phyloP scores from a whole-genome alignment of 2,329 filamentous ascomycete genomes.

The Beauveria sp. region DNA sequence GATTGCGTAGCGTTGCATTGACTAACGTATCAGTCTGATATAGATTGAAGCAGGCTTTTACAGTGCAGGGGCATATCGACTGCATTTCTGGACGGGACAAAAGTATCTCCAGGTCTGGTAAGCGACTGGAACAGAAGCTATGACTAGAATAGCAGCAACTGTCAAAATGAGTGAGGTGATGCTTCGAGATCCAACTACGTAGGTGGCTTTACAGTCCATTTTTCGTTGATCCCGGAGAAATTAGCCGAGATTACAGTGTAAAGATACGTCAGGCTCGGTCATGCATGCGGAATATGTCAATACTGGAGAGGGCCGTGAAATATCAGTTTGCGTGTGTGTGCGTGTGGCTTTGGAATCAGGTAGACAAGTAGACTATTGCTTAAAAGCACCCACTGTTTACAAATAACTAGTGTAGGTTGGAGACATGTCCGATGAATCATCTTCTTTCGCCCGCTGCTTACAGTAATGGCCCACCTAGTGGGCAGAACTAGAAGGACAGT shows the following conservation, averaged over 20 bases:
- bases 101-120: no score
- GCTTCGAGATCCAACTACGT: no score
- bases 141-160: no score
- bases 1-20: not conserved
- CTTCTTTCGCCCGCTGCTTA: not conserved
- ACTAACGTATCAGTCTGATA: not conserved
- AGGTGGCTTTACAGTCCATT: no score
- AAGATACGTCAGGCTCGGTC: not conserved
- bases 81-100: not conserved
- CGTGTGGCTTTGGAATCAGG: conserved; percentile 2
- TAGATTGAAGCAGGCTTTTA: not conserved
- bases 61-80: not conserved
- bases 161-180: no score
- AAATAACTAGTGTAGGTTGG: not conserved
- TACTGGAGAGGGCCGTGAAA: not conserved
- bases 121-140: no score
- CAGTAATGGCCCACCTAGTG: not conserved
- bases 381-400: not conserved
- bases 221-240: no score
- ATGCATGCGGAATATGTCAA: not conserved
- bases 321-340: not conserved
- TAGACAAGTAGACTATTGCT: conserved; percentile 1
- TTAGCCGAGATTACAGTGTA: not conserved
- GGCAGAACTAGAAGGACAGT: not conserved
- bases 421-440: conserved; percentile 9